Conservation (phyloP, 2,329 filamentous ascomycete species). For the Didymella segeticola region DNA sequence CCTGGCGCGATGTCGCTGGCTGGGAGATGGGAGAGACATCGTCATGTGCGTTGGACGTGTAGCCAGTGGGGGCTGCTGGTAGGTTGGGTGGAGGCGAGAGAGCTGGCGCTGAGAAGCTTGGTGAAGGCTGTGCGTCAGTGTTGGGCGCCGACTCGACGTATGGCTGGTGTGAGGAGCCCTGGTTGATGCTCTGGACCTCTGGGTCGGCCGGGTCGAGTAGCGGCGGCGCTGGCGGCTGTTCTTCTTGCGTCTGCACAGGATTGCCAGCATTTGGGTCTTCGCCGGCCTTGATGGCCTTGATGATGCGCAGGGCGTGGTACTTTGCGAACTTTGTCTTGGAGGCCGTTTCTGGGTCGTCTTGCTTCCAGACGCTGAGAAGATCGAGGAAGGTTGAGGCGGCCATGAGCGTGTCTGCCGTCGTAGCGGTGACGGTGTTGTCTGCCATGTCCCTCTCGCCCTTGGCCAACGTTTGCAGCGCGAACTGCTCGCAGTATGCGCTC, state of each 20-base stretch:
- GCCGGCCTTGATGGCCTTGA: slow-evolving; percentile 87
- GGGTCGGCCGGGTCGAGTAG: slow-evolving; percentile 69
- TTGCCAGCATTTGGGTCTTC: slow-evolving; percentile 93
- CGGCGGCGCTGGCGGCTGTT: slow-evolving; percentile 45
- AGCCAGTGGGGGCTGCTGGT: slow-evolving; percentile 40
- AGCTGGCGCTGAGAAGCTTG: slow-evolving; percentile 49
- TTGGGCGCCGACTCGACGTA: slow-evolving; percentile 68
- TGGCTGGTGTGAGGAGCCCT: slow-evolving; percentile 52
- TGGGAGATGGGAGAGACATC: slow-evolving; percentile 63
- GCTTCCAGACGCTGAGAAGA: slow-evolving; percentile 80
- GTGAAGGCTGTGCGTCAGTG: slow-evolving; percentile 58
- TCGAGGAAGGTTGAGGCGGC: slow-evolving; percentile 93
- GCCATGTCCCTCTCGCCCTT: slow-evolving; percentile 82
- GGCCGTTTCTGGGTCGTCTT: slow-evolving; percentile 73
- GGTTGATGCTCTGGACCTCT: slow-evolving; percentile 64
- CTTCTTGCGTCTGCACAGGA: slow-evolving; percentile 66
- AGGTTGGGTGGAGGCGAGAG: slow-evolving; percentile 53
- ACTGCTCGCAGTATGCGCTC: slow-evolving; percentile 92
- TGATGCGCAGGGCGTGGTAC: slow-evolving; percentile 90
- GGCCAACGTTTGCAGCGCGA: slow-evolving; percentile 85
- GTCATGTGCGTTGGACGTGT: slow-evolving; percentile 48
- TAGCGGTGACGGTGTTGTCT: slow-evolving; percentile 81
- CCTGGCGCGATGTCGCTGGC: slow-evolving; percentile 51
- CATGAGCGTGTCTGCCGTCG: slow-evolving; percentile 93
- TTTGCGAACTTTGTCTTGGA: slow-evolving; percentile 96